These are phyloP conservation scores for Clitopilus passeckerianus DNA, from an alignment of 768 basidiomycete species.

Conservation along the genomic window DNA sequence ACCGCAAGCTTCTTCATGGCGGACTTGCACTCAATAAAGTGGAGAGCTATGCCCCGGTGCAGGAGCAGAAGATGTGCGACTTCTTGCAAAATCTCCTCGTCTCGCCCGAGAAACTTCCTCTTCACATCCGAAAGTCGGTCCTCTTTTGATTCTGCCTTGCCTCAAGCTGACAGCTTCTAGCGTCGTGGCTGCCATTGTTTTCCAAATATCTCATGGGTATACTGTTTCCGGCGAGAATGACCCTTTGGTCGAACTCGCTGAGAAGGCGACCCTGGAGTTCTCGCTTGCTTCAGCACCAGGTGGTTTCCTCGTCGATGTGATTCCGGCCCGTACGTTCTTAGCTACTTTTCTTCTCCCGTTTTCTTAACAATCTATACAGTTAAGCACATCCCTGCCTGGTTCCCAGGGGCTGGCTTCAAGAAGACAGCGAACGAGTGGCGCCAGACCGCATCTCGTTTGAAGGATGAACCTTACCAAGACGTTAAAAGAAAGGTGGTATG, in stretches of 20 bases:
- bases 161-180: background rate
- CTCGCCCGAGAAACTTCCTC: background rate
- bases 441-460: slow-evolving; percentile 16
- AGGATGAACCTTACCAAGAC: slow-evolving; percentile 26
- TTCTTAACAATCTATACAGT: background rate
- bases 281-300: slow-evolving; percentile 9
- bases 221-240: slow-evolving; percentile 4
- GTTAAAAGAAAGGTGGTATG: slow-evolving; percentile 25
- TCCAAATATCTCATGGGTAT: slow-evolving; percentile 11
- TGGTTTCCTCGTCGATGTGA: slow-evolving; percentile 11
- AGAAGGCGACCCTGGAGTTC: slow-evolving; percentile 7
- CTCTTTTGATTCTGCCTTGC: background rate
- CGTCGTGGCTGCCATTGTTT: slow-evolving; percentile 4
- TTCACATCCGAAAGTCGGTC: background rate
- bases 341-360: background rate
- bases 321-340: slow-evolving; percentile 7
- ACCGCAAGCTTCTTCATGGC: background rate
- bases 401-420: slow-evolving; percentile 37
- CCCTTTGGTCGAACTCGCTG: slow-evolving; percentile 6
- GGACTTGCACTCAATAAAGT: background rate
- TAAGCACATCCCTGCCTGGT: slow-evolving; percentile 16
- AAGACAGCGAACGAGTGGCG: slow-evolving; percentile 28
- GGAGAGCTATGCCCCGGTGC: background rate
- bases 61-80: background rate
- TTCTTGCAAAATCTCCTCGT: background rate